These are phyloP conservation scores for Solanum neorickii DNA, from an alignment of 257 asterid species.

Conservation along the genomic window DNA sequence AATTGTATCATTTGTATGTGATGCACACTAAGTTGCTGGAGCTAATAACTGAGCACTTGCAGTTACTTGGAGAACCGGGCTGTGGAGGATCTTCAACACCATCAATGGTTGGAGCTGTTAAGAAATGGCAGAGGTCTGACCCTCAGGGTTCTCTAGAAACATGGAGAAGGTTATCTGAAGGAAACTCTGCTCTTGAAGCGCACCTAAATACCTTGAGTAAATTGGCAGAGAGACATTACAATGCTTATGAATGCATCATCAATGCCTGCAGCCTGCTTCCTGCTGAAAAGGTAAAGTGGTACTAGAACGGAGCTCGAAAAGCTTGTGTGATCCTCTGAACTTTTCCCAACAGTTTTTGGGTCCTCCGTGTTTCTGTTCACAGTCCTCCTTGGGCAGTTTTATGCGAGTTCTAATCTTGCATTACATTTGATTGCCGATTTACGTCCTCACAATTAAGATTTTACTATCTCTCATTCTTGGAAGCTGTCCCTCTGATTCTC, in stretches of 20 bases:
- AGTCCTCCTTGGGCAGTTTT: neutral
- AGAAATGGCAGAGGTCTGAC: constrained; percentile 93
- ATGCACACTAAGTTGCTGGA: constrained; percentile 1
- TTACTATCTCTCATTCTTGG: neutral
- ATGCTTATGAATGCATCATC: constrained; percentile 43
- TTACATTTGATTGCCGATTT: neutral
- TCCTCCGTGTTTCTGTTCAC: neutral
- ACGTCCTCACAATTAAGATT: neutral
- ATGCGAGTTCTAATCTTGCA: neutral
- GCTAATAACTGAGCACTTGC: constrained; percentile 14
- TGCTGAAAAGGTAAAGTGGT: constrained; percentile 49
- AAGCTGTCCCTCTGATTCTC: neutral
- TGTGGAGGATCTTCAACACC: constrained; percentile 96
- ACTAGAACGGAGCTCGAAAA: neutral
- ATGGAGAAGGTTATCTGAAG: constrained; percentile 79
- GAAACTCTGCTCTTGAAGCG: constrained; percentile 63
- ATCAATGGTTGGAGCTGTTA: constrained; percentile 97
- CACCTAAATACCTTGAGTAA: constrained; percentile 49
- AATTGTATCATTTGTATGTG: neutral
- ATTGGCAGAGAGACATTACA: constrained; percentile 46
- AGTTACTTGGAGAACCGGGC: constrained; percentile 99
- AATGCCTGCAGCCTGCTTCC: constrained; percentile 51
- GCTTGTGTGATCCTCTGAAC: neutral
- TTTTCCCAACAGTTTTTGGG: neutral
- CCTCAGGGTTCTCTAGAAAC: constrained; percentile 64